Percentiles rank a stretch among this genome's conserved stretches.
These are phyloP conservation scores for Gossypium anomalum DNA, from an alignment of 345 rosid genomes.

Conservation along the genomic window DNA sequence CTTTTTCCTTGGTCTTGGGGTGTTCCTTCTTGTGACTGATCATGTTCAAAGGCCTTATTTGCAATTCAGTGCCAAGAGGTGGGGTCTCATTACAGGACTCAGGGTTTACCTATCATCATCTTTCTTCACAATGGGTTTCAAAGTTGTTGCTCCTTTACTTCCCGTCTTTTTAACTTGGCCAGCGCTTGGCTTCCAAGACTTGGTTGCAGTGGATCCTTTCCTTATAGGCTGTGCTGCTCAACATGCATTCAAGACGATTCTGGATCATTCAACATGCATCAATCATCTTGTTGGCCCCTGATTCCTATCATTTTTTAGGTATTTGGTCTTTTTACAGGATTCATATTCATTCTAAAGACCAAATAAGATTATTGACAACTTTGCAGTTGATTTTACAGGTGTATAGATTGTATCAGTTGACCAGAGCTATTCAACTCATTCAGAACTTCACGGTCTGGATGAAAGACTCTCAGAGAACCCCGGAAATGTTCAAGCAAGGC, in stretches of 20 bases:
- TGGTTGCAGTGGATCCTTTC: slow-evolving; percentile 69
- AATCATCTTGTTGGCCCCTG: slow-evolving; percentile 82
- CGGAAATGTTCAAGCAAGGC: slow-evolving; percentile 44
- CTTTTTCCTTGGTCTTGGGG: slow-evolving; percentile 65
- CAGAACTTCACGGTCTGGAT: slow-evolving; percentile 63
- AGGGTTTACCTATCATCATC: slow-evolving; percentile 66
- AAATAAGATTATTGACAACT: slow-evolving; percentile 14
- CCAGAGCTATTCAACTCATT: slow-evolving; percentile 68
- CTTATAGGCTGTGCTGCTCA: slow-evolving; percentile 72
- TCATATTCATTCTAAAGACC: slow-evolving; percentile 9
- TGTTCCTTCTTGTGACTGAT: slow-evolving; percentile 56
- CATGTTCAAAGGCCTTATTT: slow-evolving; percentile 73
- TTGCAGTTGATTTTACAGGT: slow-evolving; percentile 44
- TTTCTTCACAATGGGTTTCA: slow-evolving; percentile 58
- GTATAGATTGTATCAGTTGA: slow-evolving; percentile 75
- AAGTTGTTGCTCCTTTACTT: slow-evolving; percentile 55
- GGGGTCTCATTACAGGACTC: slow-evolving; percentile 85
- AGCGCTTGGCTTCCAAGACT: slow-evolving; percentile 48
- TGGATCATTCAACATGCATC: slow-evolving; percentile 49
- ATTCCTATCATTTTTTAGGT: slow-evolving; percentile 86
- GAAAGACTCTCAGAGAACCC: slow-evolving; percentile 50
- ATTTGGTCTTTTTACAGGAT: background rate
- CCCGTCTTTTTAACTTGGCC: slow-evolving; percentile 69
- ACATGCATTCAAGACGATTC: slow-evolving; percentile 45
- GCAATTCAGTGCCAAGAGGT: slow-evolving; percentile 73